These are phyloP conservation scores for Candida hispaniensis DNA, from an alignment of 805 yeast genomes.

Conservation along the genomic window DNA sequence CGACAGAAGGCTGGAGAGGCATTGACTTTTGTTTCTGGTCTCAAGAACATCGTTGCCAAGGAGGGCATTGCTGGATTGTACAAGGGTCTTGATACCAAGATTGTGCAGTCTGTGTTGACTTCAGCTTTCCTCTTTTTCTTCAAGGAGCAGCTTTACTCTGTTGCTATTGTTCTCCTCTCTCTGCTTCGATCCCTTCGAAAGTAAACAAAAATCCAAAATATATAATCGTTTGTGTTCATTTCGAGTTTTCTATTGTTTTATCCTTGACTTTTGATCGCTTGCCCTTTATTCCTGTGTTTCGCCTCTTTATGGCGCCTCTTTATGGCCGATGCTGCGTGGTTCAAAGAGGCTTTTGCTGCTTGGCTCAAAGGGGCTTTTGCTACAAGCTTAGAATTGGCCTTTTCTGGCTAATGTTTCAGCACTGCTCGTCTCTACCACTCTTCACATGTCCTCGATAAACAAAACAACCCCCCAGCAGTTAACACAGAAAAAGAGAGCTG, in stretches of 20 bases:
- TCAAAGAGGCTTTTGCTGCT: no score
- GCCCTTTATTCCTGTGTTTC: no score
- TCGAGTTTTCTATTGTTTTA: no score
- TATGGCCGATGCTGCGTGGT: no score
- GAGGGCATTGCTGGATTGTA: slow-evolving; percentile 75
- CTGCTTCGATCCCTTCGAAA: slow-evolving; percentile 27
- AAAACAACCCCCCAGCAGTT: slow-evolving; percentile 52
- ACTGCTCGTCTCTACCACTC: background rate
- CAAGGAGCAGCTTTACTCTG: slow-evolving; percentile 68
- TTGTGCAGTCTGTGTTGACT: slow-evolving; percentile 72
- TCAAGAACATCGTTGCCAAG: slow-evolving; percentile 46
- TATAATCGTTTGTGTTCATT: no score
- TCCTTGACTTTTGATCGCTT: no score
- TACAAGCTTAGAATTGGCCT: no score
- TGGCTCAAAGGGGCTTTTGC: no score
- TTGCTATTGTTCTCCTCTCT: slow-evolving; percentile 45
- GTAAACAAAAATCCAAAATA: slow-evolving; percentile 4
- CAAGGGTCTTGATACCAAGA: slow-evolving; percentile 69
- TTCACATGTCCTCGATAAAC: slow-evolving; percentile 38
- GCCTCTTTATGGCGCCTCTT: no score
- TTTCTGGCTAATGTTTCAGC: no score
- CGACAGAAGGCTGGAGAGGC: slow-evolving; percentile 32
- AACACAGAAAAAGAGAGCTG: slow-evolving; percentile 47
- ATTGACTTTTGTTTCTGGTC: slow-evolving; percentile 27
- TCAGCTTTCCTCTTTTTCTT: slow-evolving; percentile 86